These are phyloP conservation scores for Ascochyta clinopodiicola DNA, from an alignment of 2,329 filamentous ascomycete genomes.

Conservation along the genomic window DNA sequence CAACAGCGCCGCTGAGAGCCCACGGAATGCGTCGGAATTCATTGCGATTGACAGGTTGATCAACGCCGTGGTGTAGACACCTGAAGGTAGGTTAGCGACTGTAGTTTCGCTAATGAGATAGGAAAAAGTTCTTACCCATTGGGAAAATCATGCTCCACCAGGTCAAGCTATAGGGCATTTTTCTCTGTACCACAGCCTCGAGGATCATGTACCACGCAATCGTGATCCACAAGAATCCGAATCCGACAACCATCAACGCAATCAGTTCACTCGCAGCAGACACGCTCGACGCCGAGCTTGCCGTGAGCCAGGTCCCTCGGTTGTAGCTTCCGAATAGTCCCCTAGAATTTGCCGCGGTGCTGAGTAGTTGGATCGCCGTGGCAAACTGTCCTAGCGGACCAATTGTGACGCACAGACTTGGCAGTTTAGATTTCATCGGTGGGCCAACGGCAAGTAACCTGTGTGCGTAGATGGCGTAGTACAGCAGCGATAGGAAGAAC, in stretches of 20 bases:
- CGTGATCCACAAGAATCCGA: constrained; percentile 24
- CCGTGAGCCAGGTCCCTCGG: constrained; percentile 21
- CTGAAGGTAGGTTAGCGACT: constrained; percentile 4
- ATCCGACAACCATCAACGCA: constrained; percentile 20
- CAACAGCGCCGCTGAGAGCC: constrained; percentile 17
- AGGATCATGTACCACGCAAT: constrained; percentile 24
- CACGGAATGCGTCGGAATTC: constrained; percentile 24
- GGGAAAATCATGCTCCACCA: constrained; percentile 30
- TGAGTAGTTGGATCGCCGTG: constrained; percentile 23
- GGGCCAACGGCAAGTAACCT: constrained; percentile 24
- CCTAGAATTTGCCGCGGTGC: constrained; percentile 19
- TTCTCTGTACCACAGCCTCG: constrained; percentile 18
- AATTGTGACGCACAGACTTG: constrained; percentile 19
- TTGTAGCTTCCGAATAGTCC: constrained; percentile 20
- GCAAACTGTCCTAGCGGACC: constrained; percentile 29
- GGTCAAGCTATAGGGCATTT: constrained; percentile 23
- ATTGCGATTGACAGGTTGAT: constrained; percentile 24
- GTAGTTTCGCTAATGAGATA: neutral
- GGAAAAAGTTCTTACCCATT: constrained; percentile 14
- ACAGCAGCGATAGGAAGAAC: constrained; percentile 24
- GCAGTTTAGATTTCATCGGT: constrained; percentile 18
- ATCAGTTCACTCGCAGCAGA: constrained; percentile 16
- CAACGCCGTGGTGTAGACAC: constrained; percentile 23
- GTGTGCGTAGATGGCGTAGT: constrained; percentile 23
- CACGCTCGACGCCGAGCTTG: constrained; percentile 18